Conservation (phyloP, 805 yeast genomes). For the Candida ulmi region DNA sequence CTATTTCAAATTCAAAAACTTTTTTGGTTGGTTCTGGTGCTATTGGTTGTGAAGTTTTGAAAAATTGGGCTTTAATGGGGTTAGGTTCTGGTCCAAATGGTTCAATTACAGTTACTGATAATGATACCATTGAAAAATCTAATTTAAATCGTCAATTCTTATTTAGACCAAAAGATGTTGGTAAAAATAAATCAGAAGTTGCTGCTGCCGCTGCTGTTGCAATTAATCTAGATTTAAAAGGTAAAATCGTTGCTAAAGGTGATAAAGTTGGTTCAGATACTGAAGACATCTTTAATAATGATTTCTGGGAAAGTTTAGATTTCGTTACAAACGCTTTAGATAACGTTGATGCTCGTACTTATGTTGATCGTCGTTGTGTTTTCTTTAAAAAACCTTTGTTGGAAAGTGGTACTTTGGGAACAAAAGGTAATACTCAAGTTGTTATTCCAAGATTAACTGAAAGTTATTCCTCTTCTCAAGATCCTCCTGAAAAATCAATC, state of each 20-base stretch:
- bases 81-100: constrained; percentile 90
- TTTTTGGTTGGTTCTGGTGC: constrained; percentile 98
- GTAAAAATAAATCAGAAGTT: constrained; percentile 81
- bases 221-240: constrained; percentile 81
- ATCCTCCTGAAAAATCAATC: constrained; percentile 97
- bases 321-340: constrained; percentile 95
- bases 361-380: constrained; percentile 95
- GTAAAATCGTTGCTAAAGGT: constrained; percentile 67
- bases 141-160: constrained; percentile 94
- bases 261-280: constrained; percentile 95
- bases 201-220: constrained; percentile 78
- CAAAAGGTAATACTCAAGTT: constrained; percentile 97
- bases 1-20: constrained; percentile 69
- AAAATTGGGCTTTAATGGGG: constrained; percentile 97
- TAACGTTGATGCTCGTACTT: constrained; percentile 96
- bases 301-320: constrained; percentile 79
- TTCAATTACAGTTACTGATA: constrained; percentile 80
- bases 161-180: constrained; percentile 93
- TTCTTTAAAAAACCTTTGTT: constrained; percentile 85
- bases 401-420: constrained; percentile 97
- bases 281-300: constrained; percentile 77
- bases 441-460: constrained; percentile 91
- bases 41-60: constrained; percentile 97
- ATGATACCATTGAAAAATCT: constrained; percentile 91
- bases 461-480: constrained; percentile 92